Base-by-base conservation (phyloP, 2,329 filamentous ascomycete species). In the Pseudogymnoascus sp. region DNA sequence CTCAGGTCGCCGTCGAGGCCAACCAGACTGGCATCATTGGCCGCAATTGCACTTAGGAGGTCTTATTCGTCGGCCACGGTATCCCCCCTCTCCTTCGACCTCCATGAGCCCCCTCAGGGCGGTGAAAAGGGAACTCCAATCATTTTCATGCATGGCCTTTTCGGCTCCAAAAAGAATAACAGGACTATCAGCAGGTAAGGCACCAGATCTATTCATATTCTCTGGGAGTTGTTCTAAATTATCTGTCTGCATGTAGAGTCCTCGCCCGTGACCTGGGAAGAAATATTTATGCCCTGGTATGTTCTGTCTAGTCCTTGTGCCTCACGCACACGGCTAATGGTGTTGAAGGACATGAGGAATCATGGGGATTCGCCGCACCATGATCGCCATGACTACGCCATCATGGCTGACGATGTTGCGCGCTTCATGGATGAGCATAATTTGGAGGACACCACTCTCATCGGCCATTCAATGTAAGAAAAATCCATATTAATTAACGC, bases 91-190 rank as follows among this genome's bases (percentile, higher is more conserved):
- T 81, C 81, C 1, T 91, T 83, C 72, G 87, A 90, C 68, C 76
- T 89, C 43, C 85, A 91, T 70, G 77, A 82, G 68, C 85, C 88
- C n/a, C 61, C 66, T 1, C 57, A 18, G 11, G 73, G 75, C 25
- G 70, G 74, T 60, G 72, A 78, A 69, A 74, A 76, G 63, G 73
- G 74, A 35, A 70, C 76, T 38, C 89, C 92, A 1, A 90, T 97
- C 65, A 76, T 97, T 64, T 89, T 97, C 67, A 84, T 97, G 70
- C 93, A 97, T 73, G 93, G 94, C 1, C 80, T 97, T 9, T 97
- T 97, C 70, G 93, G 93, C 18, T 96, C 90, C 37, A 96, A 95
- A 78, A 92, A 90, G 78, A 97, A 97, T 73, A 96, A 97, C 73
- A 81, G 92, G 73, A 90, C 83, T 70, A 94, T 97, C 65, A 95